Percentiles rank a stretch among this genome's conserved stretches.
These are phyloP conservation scores for Pontederia crassipes DNA, from an alignment of 176 grass and related monocot genomes.

Conservation along the genomic window DNA sequence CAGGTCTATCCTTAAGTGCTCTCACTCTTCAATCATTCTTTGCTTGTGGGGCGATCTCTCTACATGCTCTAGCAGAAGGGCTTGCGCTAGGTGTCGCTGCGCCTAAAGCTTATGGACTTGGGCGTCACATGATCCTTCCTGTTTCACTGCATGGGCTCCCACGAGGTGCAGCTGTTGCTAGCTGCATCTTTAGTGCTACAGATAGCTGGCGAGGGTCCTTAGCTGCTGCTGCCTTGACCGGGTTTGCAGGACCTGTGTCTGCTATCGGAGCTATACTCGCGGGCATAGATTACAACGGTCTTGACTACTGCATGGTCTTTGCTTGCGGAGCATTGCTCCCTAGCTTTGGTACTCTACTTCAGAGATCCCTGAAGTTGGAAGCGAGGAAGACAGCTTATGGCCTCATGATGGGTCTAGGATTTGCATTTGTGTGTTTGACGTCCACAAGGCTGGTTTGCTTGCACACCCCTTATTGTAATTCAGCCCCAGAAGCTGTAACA, in stretches of 20 bases:
- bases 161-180: slow-evolving; percentile 72
- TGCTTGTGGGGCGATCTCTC: slow-evolving; percentile 66
- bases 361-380: slow-evolving; percentile 57
- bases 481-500: slow-evolving; percentile 92
- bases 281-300: slow-evolving; percentile 62
- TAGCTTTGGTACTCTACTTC: slow-evolving; percentile 63
- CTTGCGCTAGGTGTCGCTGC: slow-evolving; percentile 88
- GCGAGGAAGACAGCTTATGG: slow-evolving; percentile 51
- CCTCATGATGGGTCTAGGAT: slow-evolving; percentile 62
- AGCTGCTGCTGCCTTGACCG: slow-evolving; percentile 64
- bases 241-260: slow-evolving; percentile 61
- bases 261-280: slow-evolving; percentile 79
- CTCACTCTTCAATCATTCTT: slow-evolving; percentile 77
- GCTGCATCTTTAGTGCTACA: slow-evolving; percentile 79
- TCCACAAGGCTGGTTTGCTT: slow-evolving; percentile 92
- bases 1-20: slow-evolving; percentile 48
- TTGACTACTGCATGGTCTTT: slow-evolving; percentile 92
- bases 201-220: slow-evolving; percentile 88
- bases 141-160: slow-evolving; percentile 89
- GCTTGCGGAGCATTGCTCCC: slow-evolving; percentile 75
- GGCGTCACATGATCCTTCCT: slow-evolving; percentile 88
- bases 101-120: slow-evolving; percentile 82
- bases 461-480: slow-evolving; percentile 98
- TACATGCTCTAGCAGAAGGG: slow-evolving; percentile 80
- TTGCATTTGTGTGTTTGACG: slow-evolving; percentile 76